Evolutionary conservation across 176 grass and related monocot species (phyloP), one percentile per base, ranked within the genome.

Genomic region (Puya raimondii): DNA sequence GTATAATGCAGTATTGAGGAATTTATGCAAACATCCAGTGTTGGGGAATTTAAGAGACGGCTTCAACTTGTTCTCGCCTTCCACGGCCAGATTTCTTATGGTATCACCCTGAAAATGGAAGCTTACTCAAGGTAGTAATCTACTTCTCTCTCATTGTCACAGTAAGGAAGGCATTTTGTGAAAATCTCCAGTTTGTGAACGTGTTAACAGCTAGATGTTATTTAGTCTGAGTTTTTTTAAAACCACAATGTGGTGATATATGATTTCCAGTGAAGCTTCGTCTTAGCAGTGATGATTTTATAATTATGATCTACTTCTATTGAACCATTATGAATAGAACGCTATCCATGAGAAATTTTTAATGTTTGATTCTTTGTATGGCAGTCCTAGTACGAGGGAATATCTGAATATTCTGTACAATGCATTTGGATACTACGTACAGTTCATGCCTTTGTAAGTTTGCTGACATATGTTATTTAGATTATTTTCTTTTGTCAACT

Each of bases 1-100:
- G 10, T 47, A 50, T 79, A 81, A 83, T 92, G 82, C 70, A 97
- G 93, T 72, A 72, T 92, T 18, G 89, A 97, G 74, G 88, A 97
- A 20, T 87, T 97, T 79, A 23, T 97, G 76, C 81, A 87, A 83
- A 92, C 89, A 71, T 97, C 93, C 11, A 90, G 78, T 76, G 68
- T 87, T 77, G 93, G 93, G 10, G 89, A 97, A 69, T 97, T 90
- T 73, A 97, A 97, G 86, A 92, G 84, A 68, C 81, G 93, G 1
- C 70, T 97, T 74, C 79, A 90, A 74, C 86, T 97, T 72, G 75
- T 92, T 23, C 72, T 97, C 64, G 81, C 93, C 50, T 87, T 97
- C 48, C 84, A 92, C 59, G 84, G 89, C 11, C 86, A 97, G 75
- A 78, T 92, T 72, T 72, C 79, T 80, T 63, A 71, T 66, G 88